Evolutionary conservation across 208 protist species (phyloP), one percentile per base, ranked within the genome.

Genomic region (Trypanosoma vivax): DNA sequence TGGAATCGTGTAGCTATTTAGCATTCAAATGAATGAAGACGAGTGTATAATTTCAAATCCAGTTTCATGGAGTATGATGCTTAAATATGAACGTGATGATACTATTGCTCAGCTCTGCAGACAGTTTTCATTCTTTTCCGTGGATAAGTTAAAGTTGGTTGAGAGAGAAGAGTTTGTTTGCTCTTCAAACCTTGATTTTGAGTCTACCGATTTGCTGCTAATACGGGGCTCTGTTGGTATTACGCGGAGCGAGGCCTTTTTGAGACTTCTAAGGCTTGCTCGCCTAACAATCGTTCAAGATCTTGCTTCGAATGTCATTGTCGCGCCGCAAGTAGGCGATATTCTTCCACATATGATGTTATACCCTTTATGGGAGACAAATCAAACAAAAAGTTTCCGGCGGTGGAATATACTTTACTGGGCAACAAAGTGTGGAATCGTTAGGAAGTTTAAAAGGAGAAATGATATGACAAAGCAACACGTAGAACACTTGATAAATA

Each of bases 1-100:
- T n/a, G n/a, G n/a, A n/a, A n/a, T n/a, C n/a, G n/a, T n/a, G n/a
- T n/a, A n/a, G n/a, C n/a, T n/a, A n/a, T n/a, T n/a, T n/a, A n/a
- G n/a, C 50, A 51, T 29, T 21, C 29, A 28, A 11, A 55, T 60
- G 45, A 48, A 63, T 38, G 54, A 23, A 24, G 60, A 59, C 33
- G 52, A 43, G 9, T 46, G 18, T n/a, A 41, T 69, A 46, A 23
- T 25, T 11, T 14, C 38, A 7, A 50, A 69, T 34, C 56, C 62
- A 5, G 29, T 57, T 29, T 28, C 41, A 50, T 92, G 84, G 84
- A 48, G 31, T 28, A 51, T 65, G 2, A 69, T 92, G 48, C 63
- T 79, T 2, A 73, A 88, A 18, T 92, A 92, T 52, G 85, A 92
- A 56, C 69, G 64, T 23, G 52, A 42, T 4, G 84, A 89, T 62